Conservation (phyloP, 2,329 filamentous ascomycete species). For the Delphinella strobiligena region DNA sequence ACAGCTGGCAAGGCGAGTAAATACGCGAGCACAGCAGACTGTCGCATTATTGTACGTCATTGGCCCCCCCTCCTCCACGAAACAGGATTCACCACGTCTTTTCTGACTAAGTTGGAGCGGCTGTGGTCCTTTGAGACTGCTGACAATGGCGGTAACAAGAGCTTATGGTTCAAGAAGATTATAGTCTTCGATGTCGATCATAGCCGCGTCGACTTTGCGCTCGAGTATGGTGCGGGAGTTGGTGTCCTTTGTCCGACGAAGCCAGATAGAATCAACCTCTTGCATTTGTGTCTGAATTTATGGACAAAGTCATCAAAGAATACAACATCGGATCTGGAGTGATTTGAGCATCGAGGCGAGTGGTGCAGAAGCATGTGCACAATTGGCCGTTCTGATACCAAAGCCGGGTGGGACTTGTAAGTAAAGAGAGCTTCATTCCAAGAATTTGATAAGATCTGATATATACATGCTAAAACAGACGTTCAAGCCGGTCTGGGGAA, state of each 20-base stretch:
- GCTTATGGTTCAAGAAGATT: conserved; percentile 74
- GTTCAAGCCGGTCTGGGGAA: conserved; percentile 42
- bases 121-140: conserved; percentile 56
- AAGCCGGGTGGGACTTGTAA: conserved; percentile 34
- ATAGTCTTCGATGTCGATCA: conserved; percentile 82
- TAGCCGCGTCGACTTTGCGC: conserved; percentile 67
- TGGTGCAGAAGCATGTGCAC: conserved; percentile 36
- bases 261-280: conserved; percentile 21
- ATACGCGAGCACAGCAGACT: conserved; percentile 29
- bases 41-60: conserved; percentile 30
- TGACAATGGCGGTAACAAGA: conserved; percentile 74
- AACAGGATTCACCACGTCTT: no score
- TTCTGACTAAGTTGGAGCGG: no score
- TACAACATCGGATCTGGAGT: conserved; percentile 32
- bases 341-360: conserved; percentile 41
- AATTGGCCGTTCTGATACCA: conserved; percentile 32
- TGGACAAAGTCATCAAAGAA: conserved; percentile 25
- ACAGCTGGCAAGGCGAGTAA: conserved; percentile 30
- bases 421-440: no score
- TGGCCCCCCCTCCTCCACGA: neutral
- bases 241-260: conserved; percentile 28
- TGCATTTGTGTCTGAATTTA: conserved; percentile 27
- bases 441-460: no score
- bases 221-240: conserved; percentile 31
- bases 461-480: conserved; percentile 6